Evolutionary conservation across 257 asterid species (phyloP).

Genomic region (Voacanga thouarsii): DNA sequence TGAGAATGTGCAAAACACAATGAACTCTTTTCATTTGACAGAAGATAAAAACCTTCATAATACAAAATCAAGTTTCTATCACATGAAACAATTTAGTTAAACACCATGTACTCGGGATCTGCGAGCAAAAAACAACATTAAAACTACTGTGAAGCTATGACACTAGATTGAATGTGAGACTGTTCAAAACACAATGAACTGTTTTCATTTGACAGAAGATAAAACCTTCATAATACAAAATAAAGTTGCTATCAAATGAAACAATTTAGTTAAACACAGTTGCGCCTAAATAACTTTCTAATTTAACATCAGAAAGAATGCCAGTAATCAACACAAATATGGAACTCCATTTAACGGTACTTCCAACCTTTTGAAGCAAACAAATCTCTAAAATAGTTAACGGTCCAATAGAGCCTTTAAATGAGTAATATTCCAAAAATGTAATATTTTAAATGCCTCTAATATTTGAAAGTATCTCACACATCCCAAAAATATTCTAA

Average conservation of each 20-base stretch:
- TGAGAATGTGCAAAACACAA: neutral
- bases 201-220: neutral
- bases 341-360: neutral
- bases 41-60: neutral
- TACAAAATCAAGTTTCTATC: neutral
- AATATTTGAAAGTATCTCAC: neutral
- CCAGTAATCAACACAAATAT: neutral
- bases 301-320: neutral
- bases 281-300: neutral
- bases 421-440: neutral
- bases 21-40: neutral
- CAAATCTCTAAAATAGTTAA: neutral
- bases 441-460: neutral
- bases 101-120: slow-evolving; percentile 50
- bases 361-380: neutral
- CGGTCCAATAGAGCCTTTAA: neutral
- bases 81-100: neutral
- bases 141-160: neutral
- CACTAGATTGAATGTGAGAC: neutral
- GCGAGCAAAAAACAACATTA: slow-evolving; percentile 23
- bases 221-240: neutral
- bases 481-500: neutral
- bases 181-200: neutral
- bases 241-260: neutral
- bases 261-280: neutral